phyloP scores from a whole-genome alignment of 257 asterid genomes.

The Solanum piurae region DNA sequence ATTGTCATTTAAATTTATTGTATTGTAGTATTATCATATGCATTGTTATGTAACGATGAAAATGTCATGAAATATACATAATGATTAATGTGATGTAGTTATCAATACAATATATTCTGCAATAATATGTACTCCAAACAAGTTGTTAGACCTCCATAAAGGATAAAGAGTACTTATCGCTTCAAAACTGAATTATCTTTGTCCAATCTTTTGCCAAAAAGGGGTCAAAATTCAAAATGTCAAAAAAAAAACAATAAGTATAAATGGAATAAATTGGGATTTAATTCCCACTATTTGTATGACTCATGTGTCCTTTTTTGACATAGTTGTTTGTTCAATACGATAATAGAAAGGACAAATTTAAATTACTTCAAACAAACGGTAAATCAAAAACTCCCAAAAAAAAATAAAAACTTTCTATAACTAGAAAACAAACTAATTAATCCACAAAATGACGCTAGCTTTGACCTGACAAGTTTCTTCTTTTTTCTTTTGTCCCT shows the following conservation, averaged over 20 bases:
- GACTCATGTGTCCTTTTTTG: not conserved
- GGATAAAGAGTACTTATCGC: no score
- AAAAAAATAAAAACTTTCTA: not conserved
- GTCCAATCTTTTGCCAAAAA: not conserved
- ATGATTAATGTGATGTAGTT: not conserved
- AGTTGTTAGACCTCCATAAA: no score
- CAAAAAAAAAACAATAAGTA: not conserved
- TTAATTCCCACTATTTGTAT: not conserved
- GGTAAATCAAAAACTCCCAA: not conserved
- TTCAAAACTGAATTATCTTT: not conserved
- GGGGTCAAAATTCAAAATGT: not conserved
- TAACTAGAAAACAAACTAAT: not conserved
- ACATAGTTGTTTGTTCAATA: not conserved
- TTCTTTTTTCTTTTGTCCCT: not conserved
- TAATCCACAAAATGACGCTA: not conserved
- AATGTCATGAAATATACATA: not conserved
- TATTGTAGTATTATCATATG: not conserved
- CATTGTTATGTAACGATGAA: not conserved
- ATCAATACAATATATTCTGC: not conserved
- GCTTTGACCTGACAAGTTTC: not conserved
- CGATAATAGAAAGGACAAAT: not conserved
- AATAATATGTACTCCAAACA: not conserved
- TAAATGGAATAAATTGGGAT: not conserved
- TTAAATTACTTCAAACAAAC: not conserved
- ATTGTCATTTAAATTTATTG: not conserved